Evolutionary conservation across 177 flowering plant species (phyloP), one percentile per base, ranked within the genome.

Genomic region (Tripterygium wilfordii): DNA sequence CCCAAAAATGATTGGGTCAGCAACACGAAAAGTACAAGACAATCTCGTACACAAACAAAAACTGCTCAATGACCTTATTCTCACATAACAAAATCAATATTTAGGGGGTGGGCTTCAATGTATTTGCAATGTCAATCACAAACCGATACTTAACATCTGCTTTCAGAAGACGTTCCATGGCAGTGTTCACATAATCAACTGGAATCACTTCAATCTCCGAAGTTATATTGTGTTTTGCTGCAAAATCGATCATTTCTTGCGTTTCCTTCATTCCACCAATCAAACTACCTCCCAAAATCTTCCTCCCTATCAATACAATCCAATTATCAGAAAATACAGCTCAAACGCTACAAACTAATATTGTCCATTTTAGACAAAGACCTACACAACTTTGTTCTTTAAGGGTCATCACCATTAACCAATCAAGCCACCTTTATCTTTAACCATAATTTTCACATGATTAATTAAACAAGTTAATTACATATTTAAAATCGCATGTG

Each of bases 171-270:
- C 74, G 45, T 21, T 69, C 64, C 57, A 69, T 45, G 5, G 74
- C 74, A 1, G 57, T 61, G 55, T 61, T 61, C 35, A 69, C 60
- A 35, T 69, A 65, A 15, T 65, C 69, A 51, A 58, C 54, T 6
- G 74, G 24, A 24, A 65, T 58, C 3, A 69, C 47, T 15, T 69
- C 74, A 38, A 65, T 44, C 3, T 69, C 67, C 9, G 70, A 49
- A 0, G 31, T 55, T 12, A 69, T 57, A 36, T 48, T 40, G 49
- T 69, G 66, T 17, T 69, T 51, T 1, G 62, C 71, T 3, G 75
- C 71, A 42, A 70, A 70, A 49, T 66, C 63, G 1, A 70, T 39
- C 75, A 70, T 70, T 55, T 69, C 74, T 46, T 70, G 71, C 0
- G 66, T 70, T 56, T 70, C 71, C 20, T 66, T 63, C 37, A 61